Evolutionary conservation across 225 moss, liverwort and hornwort genomes (phyloP), one percentile per base, ranked within the genome.

Genomic region (Antitrichia curtipendula): DNA sequence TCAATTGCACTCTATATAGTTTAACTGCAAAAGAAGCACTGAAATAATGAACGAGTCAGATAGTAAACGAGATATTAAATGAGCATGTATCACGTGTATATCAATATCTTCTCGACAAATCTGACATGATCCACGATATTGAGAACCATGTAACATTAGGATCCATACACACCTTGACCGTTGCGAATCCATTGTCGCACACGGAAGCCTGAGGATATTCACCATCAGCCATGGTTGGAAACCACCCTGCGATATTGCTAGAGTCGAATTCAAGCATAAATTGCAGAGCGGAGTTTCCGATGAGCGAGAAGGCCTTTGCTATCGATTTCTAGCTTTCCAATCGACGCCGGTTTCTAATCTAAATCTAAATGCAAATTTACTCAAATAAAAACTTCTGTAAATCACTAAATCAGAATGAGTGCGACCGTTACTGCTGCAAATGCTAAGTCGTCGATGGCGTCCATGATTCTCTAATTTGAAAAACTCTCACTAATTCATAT

Each of bases 141-240:
- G 66, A n/a, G 17, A 47, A 75, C 45, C 45, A 47, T 47, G 20
- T 10, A 50, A 20, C 74, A 49, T 29, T 19, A 20, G 31, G 50
- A 75, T 74, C 74, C 17, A 49, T 5, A n/a, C n/a, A 47, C 74
- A 74, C 49, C 74, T 50, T 50, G 74, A 74, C 20, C 32, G 47
- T 90, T 89, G 91, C 91, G 63, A 91, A 93, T 92, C 92, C 91
- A 82, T 94, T 91, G 86, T 95, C 95, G 92, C 95, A 96, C 96
- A 84, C n/a, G n/a, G 94, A 86, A 80, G 95, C 95, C 89, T 95
- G 94, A 23, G 92, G 90, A 91, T 95, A 94, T 68, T 96, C 92
- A 77, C 61, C 78, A 60, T 93, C 93, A 53, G 93, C 91, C 96
- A 95, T 96, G 50, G 82, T 62, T 82, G 24, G 7, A 40, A 73